These are phyloP conservation scores for Teunomyces panamensis DNA, from an alignment of 805 yeast species.

Conservation along the genomic window DNA sequence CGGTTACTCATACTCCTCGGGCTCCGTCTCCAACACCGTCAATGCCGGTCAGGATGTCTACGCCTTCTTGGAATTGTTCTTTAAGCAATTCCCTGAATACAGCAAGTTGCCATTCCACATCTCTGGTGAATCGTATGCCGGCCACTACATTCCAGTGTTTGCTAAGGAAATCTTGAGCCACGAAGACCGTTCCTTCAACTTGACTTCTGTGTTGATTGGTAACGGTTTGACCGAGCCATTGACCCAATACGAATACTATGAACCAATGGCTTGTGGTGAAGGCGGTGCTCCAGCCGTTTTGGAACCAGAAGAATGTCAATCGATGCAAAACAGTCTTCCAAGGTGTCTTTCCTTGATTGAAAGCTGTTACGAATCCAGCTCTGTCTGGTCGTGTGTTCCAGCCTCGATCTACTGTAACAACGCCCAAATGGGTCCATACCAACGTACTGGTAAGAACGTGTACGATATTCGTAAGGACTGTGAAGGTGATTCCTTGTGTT, in stretches of 20 bases:
- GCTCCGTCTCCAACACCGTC: conserved; percentile 63
- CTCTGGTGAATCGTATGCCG: conserved; percentile 93
- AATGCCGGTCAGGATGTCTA: conserved; percentile 88
- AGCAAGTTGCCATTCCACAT: conserved; percentile 66
- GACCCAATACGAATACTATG: conserved; percentile 72
- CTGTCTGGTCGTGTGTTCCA: conserved; percentile 85
- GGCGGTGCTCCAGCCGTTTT: conserved; percentile 82
- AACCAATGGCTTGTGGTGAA: conserved; percentile 92
- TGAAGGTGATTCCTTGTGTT: conserved; percentile 68
- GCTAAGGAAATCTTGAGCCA: conserved; percentile 77
- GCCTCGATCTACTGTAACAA: conserved; percentile 89
- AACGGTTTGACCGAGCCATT: conserved; percentile 89
- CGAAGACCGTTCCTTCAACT: conserved; percentile 50
- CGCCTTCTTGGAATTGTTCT: conserved; percentile 79
- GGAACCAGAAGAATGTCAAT: conserved; percentile 63
- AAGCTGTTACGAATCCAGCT: conserved; percentile 71
- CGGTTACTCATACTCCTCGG: conserved; percentile 78
- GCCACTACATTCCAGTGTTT: conserved; percentile 89
- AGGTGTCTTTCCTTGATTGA: conserved; percentile 76
- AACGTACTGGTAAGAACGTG: conserved; percentile 79
- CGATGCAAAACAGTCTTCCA: conserved; percentile 59
- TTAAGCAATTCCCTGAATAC: conserved; percentile 77
- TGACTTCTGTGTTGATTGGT: conserved; percentile 82
- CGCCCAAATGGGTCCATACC: conserved; percentile 59
- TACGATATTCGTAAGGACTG: conserved; percentile 85